Percentiles rank a stretch among this genome's conserved stretches.
phyloP scores from a whole-genome alignment of 2,329 filamentous ascomycete genomes.

The Aspergillus vadensis region DNA sequence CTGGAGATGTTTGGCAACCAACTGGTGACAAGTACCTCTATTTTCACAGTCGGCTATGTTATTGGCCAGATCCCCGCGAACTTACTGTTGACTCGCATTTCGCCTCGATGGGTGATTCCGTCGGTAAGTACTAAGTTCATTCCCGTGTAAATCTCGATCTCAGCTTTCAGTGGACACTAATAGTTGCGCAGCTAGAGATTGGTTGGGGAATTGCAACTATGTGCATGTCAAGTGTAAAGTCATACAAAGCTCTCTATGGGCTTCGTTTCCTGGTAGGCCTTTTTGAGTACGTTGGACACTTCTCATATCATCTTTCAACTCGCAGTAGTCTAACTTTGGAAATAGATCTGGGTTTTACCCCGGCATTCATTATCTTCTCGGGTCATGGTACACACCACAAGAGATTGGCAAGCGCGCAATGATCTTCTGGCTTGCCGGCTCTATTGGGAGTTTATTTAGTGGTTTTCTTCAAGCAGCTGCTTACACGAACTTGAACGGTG shows the following conservation, averaged over 20 bases:
- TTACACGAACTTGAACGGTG: slow-evolving; percentile 28
- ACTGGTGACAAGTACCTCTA: slow-evolving; percentile 41
- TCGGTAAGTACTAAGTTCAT: slow-evolving; percentile 13
- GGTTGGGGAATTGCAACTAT: slow-evolving; percentile 33
- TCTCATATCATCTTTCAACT: no score
- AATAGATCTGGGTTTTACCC: slow-evolving; percentile 27
- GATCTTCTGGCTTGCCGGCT: slow-evolving; percentile 27
- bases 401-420: slow-evolving; percentile 29
- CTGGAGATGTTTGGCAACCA: slow-evolving; percentile 39
- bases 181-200: slow-evolving; percentile 27
- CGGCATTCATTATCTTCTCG: slow-evolving; percentile 29
- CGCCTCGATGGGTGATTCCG: slow-evolving; percentile 48
- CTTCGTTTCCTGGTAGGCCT: slow-evolving; percentile 32
- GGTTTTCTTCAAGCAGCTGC: slow-evolving; percentile 27
- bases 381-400: slow-evolving; percentile 29
- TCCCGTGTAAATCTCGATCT: background rate
- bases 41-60: slow-evolving; percentile 52
- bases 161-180: background rate
- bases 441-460: slow-evolving; percentile 25
- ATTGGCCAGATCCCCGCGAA: slow-evolving; percentile 49
- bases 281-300: slow-evolving; percentile 25
- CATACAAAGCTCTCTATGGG: slow-evolving; percentile 25
- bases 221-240: slow-evolving; percentile 26
- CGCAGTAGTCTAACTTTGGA: background rate
- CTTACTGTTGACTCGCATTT: slow-evolving; percentile 48